Conservation (phyloP, 2,329 filamentous ascomycete genomes). For the Apiospora rasikravindrae region DNA sequence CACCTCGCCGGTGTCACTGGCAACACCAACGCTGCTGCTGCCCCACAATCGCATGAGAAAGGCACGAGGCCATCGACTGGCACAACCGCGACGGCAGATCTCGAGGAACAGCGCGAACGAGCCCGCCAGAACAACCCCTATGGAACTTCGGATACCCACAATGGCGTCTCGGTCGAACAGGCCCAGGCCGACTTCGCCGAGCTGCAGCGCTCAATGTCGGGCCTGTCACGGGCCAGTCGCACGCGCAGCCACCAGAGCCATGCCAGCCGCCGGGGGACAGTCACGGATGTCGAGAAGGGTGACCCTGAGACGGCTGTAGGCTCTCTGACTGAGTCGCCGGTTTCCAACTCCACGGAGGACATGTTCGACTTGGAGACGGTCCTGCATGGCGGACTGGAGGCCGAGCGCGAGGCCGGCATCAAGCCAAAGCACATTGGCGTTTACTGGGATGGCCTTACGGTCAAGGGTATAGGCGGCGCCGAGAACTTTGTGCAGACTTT, state of each 20-base stretch:
- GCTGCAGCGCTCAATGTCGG: conserved; percentile 66
- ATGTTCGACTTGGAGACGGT: conserved; percentile 78
- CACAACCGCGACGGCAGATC: conserved; percentile 26
- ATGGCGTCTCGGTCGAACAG: conserved; percentile 67
- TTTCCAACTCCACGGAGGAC: conserved; percentile 54
- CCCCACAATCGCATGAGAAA: background rate
- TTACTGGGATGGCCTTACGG: conserved; percentile 78
- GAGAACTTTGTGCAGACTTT: conserved; percentile 78
- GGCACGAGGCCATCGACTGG: background rate
- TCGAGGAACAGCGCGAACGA: conserved; percentile 47
- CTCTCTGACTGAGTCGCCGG: conserved; percentile 41
- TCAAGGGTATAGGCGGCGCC: conserved; percentile 75
- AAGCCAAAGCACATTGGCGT: conserved; percentile 80
- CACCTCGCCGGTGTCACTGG: background rate
- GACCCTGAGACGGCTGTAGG: conserved; percentile 31
- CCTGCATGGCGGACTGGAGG: conserved; percentile 72
- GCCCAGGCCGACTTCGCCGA: conserved; percentile 75
- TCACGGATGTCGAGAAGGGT: conserved; percentile 63
- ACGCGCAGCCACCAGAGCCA: conserved; percentile 38
- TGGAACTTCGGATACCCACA: conserved; percentile 47
- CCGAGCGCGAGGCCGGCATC: conserved; percentile 79
- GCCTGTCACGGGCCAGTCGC: conserved; percentile 59
- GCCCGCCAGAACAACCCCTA: conserved; percentile 53
- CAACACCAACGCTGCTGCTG: background rate
- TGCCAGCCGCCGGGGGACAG: conserved; percentile 22